Evolutionary conservation across 805 yeast genomes (phyloP), one percentile per base, ranked within the genome.

Genomic region (Teunomyces cretensis): DNA sequence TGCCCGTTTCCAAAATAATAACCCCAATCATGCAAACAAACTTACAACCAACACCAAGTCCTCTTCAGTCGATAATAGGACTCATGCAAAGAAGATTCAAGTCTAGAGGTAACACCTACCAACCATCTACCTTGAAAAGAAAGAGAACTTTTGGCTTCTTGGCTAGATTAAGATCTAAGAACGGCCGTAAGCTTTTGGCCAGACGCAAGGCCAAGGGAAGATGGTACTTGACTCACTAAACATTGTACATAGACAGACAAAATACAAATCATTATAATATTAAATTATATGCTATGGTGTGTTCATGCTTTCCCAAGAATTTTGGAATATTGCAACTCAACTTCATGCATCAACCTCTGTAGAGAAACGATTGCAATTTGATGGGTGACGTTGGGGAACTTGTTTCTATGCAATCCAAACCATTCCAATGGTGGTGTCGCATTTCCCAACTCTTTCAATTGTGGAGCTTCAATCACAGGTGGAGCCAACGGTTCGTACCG

Each of bases 381-480:
- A 60, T 94, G 97, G 0, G 96, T 85, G 47, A 87, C 75, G 33
- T 86, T 83, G 0, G 99, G 99, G 53, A 94, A 82, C 52, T 83
- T 80, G 55, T 85, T 79, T 52, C 98, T 76, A 61, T 94, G 94
- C 26, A 94, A 74, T 2, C 99, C 99, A 69, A 94, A 87, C 99
- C 99, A 94, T 61, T 94, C 99, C 46, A 94, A 68, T 2, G 99
- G 99, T 1, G 99, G 99, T 0, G 99, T 94, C 1, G 97, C 98
- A 65, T 86, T 91, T 19, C 99, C 98, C 56, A 94, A 74, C 57
- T 94, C 98, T 57, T 82, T 83, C 57, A 94, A 71, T 53, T 85
- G 92, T 2, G 98, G 98, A 14, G 94, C 87, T 49, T 87, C 95
- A 30, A 94, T 89, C 6, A 79, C 72, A 0, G 97, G 96, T 9